These are phyloP conservation scores for Turritis glabra DNA, from an alignment of 345 rosid species.

Conservation along the genomic window DNA sequence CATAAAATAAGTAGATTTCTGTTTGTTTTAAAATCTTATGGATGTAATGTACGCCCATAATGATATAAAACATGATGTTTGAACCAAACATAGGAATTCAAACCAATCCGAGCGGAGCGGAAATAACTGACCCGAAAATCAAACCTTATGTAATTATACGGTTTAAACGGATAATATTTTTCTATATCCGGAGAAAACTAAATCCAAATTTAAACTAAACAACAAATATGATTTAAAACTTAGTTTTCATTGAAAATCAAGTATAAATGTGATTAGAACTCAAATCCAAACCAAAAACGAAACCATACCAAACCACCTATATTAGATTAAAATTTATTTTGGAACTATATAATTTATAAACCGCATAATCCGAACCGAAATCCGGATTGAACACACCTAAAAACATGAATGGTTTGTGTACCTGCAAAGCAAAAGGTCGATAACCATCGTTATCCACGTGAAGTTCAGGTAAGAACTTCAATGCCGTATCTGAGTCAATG, in stretches of 20 bases:
- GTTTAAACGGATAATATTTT: too few relatives aligned
- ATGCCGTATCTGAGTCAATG: constrained; percentile 34
- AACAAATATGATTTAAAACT: too few relatives aligned
- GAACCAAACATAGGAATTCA: too few relatives aligned
- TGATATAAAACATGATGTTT: too few relatives aligned
- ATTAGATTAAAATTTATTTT: not conserved
- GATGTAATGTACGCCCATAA: too few relatives aligned
- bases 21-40: too few relatives aligned
- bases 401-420: not conserved
- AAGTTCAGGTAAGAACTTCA: constrained; percentile 32
- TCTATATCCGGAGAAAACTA: too few relatives aligned
- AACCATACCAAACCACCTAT: not conserved
- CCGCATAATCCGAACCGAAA: not conserved
- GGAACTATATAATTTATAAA: not conserved
- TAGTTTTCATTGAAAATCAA: not conserved
- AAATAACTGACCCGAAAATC: too few relatives aligned
- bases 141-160: too few relatives aligned
- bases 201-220: too few relatives aligned
- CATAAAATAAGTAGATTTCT: not conserved
- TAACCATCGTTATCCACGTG: constrained; percentile 27
- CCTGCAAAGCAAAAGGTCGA: constrained; percentile 49
- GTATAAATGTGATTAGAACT: not conserved
- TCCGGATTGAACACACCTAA: not conserved
- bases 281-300: not conserved
- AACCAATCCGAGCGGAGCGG: too few relatives aligned